A percentile compares a stretch with the other conserved stretches of the same genome.
Conservation (phyloP, 441 rosid genomes). For the Corymbia calophylla region DNA sequence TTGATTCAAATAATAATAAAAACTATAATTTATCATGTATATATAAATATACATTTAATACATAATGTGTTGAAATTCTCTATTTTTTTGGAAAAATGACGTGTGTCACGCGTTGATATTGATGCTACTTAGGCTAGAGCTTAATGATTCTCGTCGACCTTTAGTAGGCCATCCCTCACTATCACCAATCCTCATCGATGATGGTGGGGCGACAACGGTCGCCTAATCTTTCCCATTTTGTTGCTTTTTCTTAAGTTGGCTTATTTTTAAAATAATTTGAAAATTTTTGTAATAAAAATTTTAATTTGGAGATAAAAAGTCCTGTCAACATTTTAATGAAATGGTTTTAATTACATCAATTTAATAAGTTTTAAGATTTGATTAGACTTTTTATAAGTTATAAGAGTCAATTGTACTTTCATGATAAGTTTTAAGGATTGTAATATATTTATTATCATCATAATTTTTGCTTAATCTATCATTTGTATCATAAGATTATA, state of each 20-base stretch:
- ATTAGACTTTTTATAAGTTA: background rate
- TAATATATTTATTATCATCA: background rate
- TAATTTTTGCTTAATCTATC: background rate
- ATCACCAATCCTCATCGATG: accelerated
- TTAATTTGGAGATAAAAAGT: no score
- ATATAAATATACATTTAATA: no score
- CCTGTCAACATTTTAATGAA: background rate
- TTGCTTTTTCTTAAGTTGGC: background rate
- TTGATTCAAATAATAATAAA: no score
- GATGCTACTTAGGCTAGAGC: no score
- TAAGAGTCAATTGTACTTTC: accelerated
- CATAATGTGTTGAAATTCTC: no score
- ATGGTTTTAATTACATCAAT: background rate
- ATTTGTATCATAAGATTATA: background rate
- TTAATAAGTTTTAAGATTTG: accelerated
- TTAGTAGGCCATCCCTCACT: background rate
- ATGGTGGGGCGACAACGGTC: background rate
- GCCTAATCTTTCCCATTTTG: accelerated
- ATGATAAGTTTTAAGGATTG: background rate
- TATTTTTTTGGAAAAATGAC: no score
- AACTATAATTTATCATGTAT: no score
- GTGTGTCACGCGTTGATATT: no score
- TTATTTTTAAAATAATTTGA: background rate
- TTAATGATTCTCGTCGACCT: background rate
- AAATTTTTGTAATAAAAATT: background rate